Evolutionary conservation across 2,329 filamentous ascomycete species (phyloP), one percentile per base, ranked within the genome.

Genomic region (Sclerotinia glacialis): DNA sequence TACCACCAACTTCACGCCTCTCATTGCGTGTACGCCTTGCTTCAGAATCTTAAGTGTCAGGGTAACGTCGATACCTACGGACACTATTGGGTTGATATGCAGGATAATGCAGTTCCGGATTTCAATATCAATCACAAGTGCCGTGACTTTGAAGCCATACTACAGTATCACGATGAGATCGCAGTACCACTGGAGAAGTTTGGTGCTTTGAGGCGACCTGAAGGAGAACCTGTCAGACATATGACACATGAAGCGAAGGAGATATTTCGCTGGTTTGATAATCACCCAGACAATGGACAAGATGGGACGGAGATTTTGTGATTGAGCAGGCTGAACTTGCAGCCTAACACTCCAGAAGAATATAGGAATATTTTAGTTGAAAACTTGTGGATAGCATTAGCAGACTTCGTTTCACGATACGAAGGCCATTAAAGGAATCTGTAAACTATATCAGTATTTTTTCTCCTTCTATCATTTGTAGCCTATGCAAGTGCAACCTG

Each of bases 41-140:
- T 54, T 18, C 52, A 54, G 52, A 54, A 54, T 16, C 18, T 54
- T 2, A 54, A 34, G 28, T 54, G 52, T n/a, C 52, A 54, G 28
- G 52, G 28, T 7, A 54, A 37, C 34, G 52, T 54, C 18, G 52
- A 54, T 54, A 54, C 52, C 9, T 54, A 54, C 14, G 52, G 52
- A 14, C 52, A 54, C n/a, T 54, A 34, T 4, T 54, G 52, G 52
- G 52, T 54, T 21, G 52, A 54, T 8, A 54, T 54, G 52, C 52
- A 54, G 52, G 52, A 37, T 7, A 54, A 54, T 16, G 52, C 31
- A 14, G 52, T 54, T 11, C 52, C 52, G 11, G 52, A 54, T 16
- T 54, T 54, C 4, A 54, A 34, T 54, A 54, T 54, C 2, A 54
- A 54, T 4, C 52, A 54, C 12, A 54, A 54, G 28, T 54, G 52